Percentiles rank a stretch among this genome's conserved stretches.
phyloP scores from a whole-genome alignment of 2,329 filamentous ascomycete species.

The Amauroascus verrucosus region DNA sequence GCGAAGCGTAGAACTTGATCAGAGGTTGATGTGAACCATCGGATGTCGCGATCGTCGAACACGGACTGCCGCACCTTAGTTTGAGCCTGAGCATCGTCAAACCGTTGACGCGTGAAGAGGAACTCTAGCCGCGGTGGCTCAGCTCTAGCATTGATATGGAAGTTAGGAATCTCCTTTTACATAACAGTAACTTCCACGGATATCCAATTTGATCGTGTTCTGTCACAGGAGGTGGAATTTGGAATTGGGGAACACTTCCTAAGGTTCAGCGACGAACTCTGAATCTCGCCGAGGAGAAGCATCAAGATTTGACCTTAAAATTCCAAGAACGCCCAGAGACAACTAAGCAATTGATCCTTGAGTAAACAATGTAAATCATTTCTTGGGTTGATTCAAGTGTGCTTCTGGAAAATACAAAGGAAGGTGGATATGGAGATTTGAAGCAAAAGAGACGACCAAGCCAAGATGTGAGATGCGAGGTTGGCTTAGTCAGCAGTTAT shows the following conservation, averaged over 20 bases:
- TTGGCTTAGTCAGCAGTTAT: not conserved
- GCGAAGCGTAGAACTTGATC: not conserved
- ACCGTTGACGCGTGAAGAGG: conserved; percentile 5
- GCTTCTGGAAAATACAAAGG: not conserved
- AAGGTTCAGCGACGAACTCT: not conserved
- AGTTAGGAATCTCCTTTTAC: not conserved
- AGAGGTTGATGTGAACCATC: conserved; percentile 7
- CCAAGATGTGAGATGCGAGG: no score
- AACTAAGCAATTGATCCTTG: not conserved
- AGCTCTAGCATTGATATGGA: conserved; percentile 1
- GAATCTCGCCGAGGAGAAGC: not conserved
- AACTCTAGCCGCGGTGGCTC: not conserved
- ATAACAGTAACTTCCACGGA: not conserved
- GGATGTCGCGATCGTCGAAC: conserved; percentile 10
- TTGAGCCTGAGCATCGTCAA: conserved; percentile 8
- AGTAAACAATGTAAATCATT: not conserved
- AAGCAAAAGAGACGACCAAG: not conserved
- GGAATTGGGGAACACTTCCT: conserved; percentile 4
- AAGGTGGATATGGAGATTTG: not conserved
- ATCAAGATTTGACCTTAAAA: not conserved
- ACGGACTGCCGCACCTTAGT: conserved; percentile 11
- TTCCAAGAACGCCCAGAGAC: not conserved
- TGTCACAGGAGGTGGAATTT: conserved; percentile 9
- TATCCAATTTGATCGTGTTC: not conserved
- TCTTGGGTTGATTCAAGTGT: not conserved